phyloP scores from a whole-genome alignment of 1,284 basidiomycete species.

The Austroboletus niveus region DNA sequence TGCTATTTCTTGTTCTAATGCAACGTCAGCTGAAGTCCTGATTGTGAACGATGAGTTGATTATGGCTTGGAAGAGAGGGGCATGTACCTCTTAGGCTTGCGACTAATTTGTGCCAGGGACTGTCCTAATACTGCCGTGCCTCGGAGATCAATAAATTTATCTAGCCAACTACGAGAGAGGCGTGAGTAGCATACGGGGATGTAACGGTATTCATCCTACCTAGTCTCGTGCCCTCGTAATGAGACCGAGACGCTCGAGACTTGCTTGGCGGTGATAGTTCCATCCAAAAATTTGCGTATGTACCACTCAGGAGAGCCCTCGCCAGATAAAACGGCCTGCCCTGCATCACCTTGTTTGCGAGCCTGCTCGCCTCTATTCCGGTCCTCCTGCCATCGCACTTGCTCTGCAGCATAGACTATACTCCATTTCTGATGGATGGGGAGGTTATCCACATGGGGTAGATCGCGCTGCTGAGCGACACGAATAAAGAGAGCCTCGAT shows the following conservation, averaged over 20 bases:
- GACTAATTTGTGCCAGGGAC: slow-evolving; percentile 72
- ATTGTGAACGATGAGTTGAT: slow-evolving; percentile 3
- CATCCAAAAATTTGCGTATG: slow-evolving; percentile 86
- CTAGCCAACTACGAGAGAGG: slow-evolving; percentile 66
- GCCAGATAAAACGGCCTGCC: slow-evolving; percentile 48
- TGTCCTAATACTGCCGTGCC: slow-evolving; percentile 87
- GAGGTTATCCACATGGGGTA: slow-evolving; percentile 59
- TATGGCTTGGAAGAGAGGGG: background rate
- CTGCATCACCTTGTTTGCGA: slow-evolving; percentile 56
- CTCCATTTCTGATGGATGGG: slow-evolving; percentile 89
- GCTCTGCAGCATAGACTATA: slow-evolving; percentile 84
- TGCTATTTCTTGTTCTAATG: slow-evolving; percentile 85
- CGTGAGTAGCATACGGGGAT: slow-evolving; percentile 11
- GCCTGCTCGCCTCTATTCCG: slow-evolving; percentile 57
- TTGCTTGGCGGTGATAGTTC: slow-evolving; percentile 80
- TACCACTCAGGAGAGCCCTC: slow-evolving; percentile 85
- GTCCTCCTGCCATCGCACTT: slow-evolving; percentile 76
- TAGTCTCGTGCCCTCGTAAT: slow-evolving; percentile 77
- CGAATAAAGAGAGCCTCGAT: slow-evolving; percentile 79
- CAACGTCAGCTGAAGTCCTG: slow-evolving; percentile 66
- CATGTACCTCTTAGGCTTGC: slow-evolving; percentile 62
- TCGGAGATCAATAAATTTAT: slow-evolving; percentile 73
- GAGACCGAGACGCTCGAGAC: slow-evolving; percentile 79
- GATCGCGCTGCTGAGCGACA: slow-evolving; percentile 65
- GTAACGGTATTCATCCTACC: slow-evolving; percentile 41